Percentiles rank a stretch among this genome's conserved stretches.
These are phyloP conservation scores for Plasmopara muralis DNA, from an alignment of 352 stramenopile species.

Conservation along the genomic window DNA sequence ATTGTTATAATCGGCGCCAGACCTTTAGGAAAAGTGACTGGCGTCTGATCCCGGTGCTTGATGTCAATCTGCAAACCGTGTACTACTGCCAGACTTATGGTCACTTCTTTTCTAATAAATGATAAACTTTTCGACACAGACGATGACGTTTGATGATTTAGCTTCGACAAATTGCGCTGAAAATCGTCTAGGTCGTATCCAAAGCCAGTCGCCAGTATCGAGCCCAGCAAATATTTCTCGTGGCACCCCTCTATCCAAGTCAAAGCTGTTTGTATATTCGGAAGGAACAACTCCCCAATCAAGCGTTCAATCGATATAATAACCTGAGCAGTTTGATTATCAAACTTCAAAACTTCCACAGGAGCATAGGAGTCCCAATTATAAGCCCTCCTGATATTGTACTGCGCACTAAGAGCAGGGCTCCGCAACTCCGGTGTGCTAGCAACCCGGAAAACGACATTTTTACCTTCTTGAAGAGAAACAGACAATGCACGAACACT, in stretches of 20 bases:
- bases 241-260: slow-evolving; percentile 33
- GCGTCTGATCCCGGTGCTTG: slow-evolving; percentile 31
- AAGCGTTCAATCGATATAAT: slow-evolving; percentile 30
- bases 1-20: slow-evolving; percentile 20
- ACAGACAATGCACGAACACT: slow-evolving; percentile 24
- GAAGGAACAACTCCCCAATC: slow-evolving; percentile 37
- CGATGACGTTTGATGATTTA: slow-evolving; percentile 32
- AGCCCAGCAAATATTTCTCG: slow-evolving; percentile 49
- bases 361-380: slow-evolving; percentile 10
- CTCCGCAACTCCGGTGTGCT: slow-evolving; percentile 32
- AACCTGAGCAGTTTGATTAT: slow-evolving; percentile 15
- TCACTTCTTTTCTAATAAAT: slow-evolving; percentile 22
- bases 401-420: slow-evolving; percentile 38
- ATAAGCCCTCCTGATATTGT: slow-evolving; percentile 40
- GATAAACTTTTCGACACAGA: slow-evolving; percentile 22
- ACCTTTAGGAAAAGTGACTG: slow-evolving; percentile 8
- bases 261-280: slow-evolving; percentile 33
- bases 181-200: slow-evolving; percentile 57
- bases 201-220: slow-evolving; percentile 55
- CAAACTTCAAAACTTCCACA: slow-evolving; percentile 14
- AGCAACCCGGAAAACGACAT: slow-evolving; percentile 28
- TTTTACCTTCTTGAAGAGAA: slow-evolving; percentile 27
- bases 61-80: slow-evolving; percentile 37
- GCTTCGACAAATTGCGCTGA: slow-evolving; percentile 42
- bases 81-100: slow-evolving; percentile 18